These are phyloP conservation scores for Tetrahymena elliotti DNA, from an alignment of 73 alveolate species.

Conservation along the genomic window DNA sequence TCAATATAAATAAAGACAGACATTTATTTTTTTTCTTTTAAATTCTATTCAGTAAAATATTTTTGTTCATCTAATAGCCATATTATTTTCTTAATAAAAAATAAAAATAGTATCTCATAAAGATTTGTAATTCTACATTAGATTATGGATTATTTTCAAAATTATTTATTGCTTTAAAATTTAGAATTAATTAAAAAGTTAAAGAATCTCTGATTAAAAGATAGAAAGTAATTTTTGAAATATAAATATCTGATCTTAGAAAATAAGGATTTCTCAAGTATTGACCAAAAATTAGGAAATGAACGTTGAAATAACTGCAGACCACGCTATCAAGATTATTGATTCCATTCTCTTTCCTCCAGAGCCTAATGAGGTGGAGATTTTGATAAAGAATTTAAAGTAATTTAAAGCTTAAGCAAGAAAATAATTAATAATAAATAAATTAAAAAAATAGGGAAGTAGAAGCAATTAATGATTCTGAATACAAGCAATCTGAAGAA, in stretches of 20 bases:
- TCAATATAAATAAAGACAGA: too few species aligned
- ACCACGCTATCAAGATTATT: not conserved
- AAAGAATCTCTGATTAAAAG: not conserved
- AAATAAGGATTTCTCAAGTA: not conserved
- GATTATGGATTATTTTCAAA: too few species aligned
- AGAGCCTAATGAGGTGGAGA: not conserved
- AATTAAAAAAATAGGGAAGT: not conserved
- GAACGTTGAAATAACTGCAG: not conserved
- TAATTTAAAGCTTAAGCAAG: not conserved
- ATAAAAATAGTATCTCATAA: too few species aligned
- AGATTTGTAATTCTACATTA: too few species aligned
- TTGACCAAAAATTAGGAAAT: not conserved
- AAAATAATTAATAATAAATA: not conserved
- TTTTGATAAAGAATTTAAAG: not conserved
- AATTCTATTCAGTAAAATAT: too few species aligned
- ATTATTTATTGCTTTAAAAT: too few species aligned
- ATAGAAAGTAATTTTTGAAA: not conserved
- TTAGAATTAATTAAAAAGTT: too few species aligned
- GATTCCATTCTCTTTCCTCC: not conserved
- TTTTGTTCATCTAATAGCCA: too few species aligned
- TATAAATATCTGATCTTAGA: not conserved
- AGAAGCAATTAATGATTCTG: not conserved
- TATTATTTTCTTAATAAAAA: too few species aligned
- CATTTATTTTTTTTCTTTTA: too few species aligned
- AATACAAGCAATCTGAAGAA: not conserved